These are phyloP conservation scores for Monascus ruber DNA, from an alignment of 2,329 filamentous ascomycete species.

Conservation along the genomic window DNA sequence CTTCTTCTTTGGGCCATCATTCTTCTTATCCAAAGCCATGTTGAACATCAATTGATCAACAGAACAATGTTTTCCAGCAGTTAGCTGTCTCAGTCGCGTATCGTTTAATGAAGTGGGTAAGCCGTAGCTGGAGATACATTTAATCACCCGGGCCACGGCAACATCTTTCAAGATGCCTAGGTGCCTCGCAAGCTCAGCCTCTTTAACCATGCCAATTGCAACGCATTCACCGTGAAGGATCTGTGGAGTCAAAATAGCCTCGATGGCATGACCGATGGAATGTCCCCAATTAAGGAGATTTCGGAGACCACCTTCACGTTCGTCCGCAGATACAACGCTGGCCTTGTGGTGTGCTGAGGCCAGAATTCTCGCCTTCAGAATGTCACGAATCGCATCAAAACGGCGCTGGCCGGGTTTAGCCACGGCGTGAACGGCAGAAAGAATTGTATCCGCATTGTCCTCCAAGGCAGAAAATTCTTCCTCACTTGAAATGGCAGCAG, in stretches of 20 bases:
- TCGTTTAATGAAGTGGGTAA: slow-evolving; percentile 78
- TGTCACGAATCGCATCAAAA: slow-evolving; percentile 58
- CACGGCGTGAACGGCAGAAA: slow-evolving; percentile 57
- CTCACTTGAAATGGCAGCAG: slow-evolving; percentile 91
- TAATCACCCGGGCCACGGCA: slow-evolving; percentile 78
- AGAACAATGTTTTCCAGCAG: slow-evolving; percentile 75
- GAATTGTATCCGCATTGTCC: slow-evolving; percentile 63
- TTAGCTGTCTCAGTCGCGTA: slow-evolving; percentile 67
- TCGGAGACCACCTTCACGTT: slow-evolving; percentile 83
- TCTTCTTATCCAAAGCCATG: slow-evolving; percentile 99
- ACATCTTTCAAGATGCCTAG: slow-evolving; percentile 74
- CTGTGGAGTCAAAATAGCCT: slow-evolving; percentile 90
- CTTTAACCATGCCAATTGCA: slow-evolving; percentile 96
- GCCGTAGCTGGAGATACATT: slow-evolving; percentile 90
- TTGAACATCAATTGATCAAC: slow-evolving; percentile 77
- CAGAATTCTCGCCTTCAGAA: slow-evolving; percentile 68
- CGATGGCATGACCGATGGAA: slow-evolving; percentile 92
- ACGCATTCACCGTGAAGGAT: slow-evolving; percentile 93
- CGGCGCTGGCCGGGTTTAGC: slow-evolving; percentile 45
- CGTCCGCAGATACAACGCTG: slow-evolving; percentile 84
- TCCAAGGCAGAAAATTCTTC: slow-evolving; percentile 75
- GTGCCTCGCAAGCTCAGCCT: slow-evolving; percentile 84
- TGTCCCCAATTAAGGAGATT: slow-evolving; percentile 97
- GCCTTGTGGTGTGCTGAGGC: slow-evolving; percentile 91
- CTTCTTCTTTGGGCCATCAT: slow-evolving; percentile 89